Evolutionary conservation across 1,284 basidiomycete species (phyloP), one percentile per base, ranked within the genome.

Genomic region (Fomitopsis pinicola): DNA sequence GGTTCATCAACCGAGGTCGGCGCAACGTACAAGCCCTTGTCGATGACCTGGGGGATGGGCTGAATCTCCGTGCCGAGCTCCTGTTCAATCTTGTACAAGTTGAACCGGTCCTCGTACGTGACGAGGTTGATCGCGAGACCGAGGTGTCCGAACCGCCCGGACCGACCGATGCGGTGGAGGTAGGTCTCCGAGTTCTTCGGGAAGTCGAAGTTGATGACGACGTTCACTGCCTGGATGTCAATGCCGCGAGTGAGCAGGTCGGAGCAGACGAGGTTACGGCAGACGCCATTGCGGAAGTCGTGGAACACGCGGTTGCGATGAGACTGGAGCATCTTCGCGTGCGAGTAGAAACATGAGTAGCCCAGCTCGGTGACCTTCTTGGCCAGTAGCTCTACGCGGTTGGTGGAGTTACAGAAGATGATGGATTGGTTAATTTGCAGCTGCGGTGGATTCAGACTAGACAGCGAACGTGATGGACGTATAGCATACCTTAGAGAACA

Each of bases 351-450:
- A 82, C 97, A 99, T 56, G 96, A 98, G 78, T 99, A 99, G 68
- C 97, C 97, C 59, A 98, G 89, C 72, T 99, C 97, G 19, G 97
- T 99, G 69, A 99, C 95, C 80, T 99, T 99, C 81, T 98, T 98
- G 65, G 97, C 97, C 64, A 99, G 85, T 54, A 99, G 89, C 78
- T 99, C 97, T 78, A 99, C 97, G 65, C 97, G 95, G 81, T 98
- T 98, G 70, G 97, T 99, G 64, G 96, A 98, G 83, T 98, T 98
- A 80, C 97, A 98, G 80, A 98, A 98, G 73, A 98, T 98, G 80
- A 98, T 98, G 62, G 95, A 97, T 80, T 98, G 96, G 78, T 98
- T 98, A 83, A 98, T 98, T 92, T 98, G 96, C 58, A 98, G 87
- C 92, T 96, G 73, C n/a, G 60, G 45, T n/a, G 14, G 8, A 15